phyloP scores from a whole-genome alignment of 2,329 filamentous ascomycete species.

The Dothidotthia symphoricarpi region DNA sequence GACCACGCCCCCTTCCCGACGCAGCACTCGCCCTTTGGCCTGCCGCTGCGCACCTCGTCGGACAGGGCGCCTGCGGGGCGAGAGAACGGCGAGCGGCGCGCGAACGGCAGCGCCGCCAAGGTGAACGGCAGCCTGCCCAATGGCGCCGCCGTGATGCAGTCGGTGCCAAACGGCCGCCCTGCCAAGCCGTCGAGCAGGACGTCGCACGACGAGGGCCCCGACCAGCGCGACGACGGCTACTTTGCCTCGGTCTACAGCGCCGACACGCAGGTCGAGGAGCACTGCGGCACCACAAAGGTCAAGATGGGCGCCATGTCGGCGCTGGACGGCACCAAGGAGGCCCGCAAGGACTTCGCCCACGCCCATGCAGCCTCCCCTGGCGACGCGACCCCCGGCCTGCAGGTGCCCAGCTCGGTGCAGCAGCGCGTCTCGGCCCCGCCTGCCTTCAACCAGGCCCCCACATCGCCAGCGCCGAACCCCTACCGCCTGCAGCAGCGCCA shows the following conservation, averaged over 20 bases:
- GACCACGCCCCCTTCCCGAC: constrained; percentile 29
- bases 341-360: constrained; percentile 30
- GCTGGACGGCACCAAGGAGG: constrained; percentile 29
- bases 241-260: constrained; percentile 43
- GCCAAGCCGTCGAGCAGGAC: constrained; percentile 40
- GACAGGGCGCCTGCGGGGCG: constrained; percentile 24
- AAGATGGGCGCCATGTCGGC: constrained; percentile 33
- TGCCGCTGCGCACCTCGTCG: constrained; percentile 26
- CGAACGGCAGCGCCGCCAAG: constrained; percentile 29
- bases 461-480: constrained; percentile 50
- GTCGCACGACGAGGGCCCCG: constrained; percentile 32
- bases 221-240: constrained; percentile 46
- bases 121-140: constrained; percentile 37
- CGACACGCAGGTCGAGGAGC: constrained; percentile 37
- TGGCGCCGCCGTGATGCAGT: constrained; percentile 24
- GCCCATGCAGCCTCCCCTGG: constrained; percentile 20
- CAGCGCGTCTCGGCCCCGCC: constrained; percentile 64
- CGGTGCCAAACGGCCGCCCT: constrained; percentile 39
- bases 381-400: constrained; percentile 33
- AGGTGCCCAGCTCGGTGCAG: constrained; percentile 37
- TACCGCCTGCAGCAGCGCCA: constrained; percentile 74
- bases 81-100: constrained; percentile 20
- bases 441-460: constrained; percentile 50
- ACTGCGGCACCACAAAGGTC: constrained; percentile 40
- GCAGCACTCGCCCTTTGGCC: constrained; percentile 37